A percentile compares a stretch with the other conserved stretches of the same genome.
Evolutionary conservation across 305 asterid genomes (phyloP).

Genomic region (Fraxinus platypoda): DNA sequence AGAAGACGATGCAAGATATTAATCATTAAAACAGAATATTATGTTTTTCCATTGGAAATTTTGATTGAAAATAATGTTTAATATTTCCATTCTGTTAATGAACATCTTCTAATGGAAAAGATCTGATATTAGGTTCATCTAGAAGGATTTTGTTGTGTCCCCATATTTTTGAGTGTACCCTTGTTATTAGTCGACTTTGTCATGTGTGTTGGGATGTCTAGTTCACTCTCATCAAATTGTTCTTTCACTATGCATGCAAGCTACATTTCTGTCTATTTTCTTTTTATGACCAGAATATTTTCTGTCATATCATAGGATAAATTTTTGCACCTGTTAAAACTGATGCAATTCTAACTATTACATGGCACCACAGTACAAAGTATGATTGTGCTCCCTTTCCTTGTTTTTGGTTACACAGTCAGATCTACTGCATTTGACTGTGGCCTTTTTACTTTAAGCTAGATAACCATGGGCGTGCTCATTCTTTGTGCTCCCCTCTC

Average conservation of each 20-base stretch:
- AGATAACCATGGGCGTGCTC: not conserved
- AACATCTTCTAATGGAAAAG: not conserved
- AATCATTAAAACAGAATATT: not conserved
- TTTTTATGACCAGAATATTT: not conserved
- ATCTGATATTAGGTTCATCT: conserved; percentile 2
- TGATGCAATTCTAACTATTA: not conserved
- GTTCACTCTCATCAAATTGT: not conserved
- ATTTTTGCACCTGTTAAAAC: not conserved
- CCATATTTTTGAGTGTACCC: not conserved
- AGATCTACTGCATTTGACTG: not conserved
- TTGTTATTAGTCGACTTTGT: not conserved
- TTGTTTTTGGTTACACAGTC: not conserved
- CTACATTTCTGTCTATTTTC: not conserved
- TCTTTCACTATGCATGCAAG: not conserved
- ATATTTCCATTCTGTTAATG: not conserved
- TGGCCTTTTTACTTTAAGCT: not conserved
- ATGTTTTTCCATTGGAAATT: not conserved
- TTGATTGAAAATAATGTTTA: not conserved
- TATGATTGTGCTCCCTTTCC: not conserved
- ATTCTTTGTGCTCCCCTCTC: not conserved
- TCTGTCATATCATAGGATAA: not conserved
- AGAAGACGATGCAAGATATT: not conserved
- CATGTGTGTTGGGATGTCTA: conserved; percentile 1
- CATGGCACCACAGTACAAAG: not conserved
- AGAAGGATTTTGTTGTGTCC: not conserved